These are phyloP conservation scores for Boletus subcaerulescens DNA, from an alignment of 768 basidiomycete species.

Conservation along the genomic window DNA sequence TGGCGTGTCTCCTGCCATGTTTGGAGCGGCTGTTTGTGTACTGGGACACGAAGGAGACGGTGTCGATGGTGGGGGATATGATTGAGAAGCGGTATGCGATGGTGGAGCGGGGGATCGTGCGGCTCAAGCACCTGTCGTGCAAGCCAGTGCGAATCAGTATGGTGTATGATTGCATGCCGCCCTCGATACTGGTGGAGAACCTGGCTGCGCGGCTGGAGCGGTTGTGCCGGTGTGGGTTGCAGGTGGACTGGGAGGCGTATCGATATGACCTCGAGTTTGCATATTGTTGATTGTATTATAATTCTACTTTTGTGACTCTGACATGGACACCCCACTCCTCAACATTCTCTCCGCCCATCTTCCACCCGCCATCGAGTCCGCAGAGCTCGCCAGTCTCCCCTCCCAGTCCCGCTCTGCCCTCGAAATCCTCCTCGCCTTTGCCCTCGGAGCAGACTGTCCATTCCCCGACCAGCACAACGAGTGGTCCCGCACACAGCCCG, in stretches of 20 bases:
- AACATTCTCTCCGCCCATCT: slow-evolving; percentile 20
- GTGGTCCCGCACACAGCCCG: slow-evolving; percentile 26
- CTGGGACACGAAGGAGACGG: slow-evolving; percentile 27
- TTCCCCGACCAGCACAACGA: slow-evolving; percentile 12
- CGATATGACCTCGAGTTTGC: slow-evolving; percentile 20
- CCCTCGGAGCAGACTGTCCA: slow-evolving; percentile 28
- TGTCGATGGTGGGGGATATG: slow-evolving; percentile 25
- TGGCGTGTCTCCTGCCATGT: slow-evolving; percentile 17
- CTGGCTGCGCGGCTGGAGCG: slow-evolving; percentile 18
- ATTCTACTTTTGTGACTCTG: too few species aligned
- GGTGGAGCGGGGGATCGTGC: slow-evolving; percentile 8
- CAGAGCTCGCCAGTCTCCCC: not conserved
- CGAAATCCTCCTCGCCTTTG: slow-evolving; percentile 31
- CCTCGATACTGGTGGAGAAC: slow-evolving; percentile 11
- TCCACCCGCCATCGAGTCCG: slow-evolving; percentile 6
- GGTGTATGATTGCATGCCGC: slow-evolving; percentile 17
- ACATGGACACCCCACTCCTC: slow-evolving; percentile 25
- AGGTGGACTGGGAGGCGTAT: slow-evolving; percentile 22
- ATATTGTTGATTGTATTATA: slow-evolving; percentile 4
- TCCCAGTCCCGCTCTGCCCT: slow-evolving; percentile 5
- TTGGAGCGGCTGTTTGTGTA: slow-evolving; percentile 20
- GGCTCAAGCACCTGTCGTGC: slow-evolving; percentile 19
- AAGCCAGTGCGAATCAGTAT: slow-evolving; percentile 14
- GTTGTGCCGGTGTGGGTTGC: slow-evolving; percentile 16
- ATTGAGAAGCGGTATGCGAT: slow-evolving; percentile 21